Evolutionary conservation across 345 rosid species (phyloP).

Genomic region (Murraya paniculata): DNA sequence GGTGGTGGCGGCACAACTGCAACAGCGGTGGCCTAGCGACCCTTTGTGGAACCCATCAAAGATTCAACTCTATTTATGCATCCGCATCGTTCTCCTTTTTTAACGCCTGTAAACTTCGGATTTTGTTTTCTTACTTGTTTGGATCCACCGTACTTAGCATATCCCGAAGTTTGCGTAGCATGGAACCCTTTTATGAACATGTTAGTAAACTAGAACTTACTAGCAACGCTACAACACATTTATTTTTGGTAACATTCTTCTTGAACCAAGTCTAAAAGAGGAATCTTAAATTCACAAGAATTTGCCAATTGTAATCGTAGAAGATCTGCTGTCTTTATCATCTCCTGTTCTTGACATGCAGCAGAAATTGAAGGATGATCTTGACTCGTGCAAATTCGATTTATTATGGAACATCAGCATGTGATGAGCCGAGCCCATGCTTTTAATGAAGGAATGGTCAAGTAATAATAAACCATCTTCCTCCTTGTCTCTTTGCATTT

Average conservation of each 20-base stretch:
- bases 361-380: not conserved
- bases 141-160: no score
- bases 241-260: not conserved
- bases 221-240: not conserved
- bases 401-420: conserved; percentile 26
- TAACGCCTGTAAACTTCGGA: no score
- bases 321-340: not conserved
- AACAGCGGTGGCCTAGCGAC: not conserved
- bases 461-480: conserved; percentile 14
- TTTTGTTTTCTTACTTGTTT: no score
- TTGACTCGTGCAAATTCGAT: not conserved
- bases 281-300: not conserved
- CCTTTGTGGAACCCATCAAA: not conserved
- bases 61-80: not conserved
- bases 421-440: conserved; percentile 26
- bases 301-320: not conserved
- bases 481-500: conserved; percentile 5
- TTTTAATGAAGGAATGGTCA: conserved; percentile 10
- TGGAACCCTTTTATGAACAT: no score
- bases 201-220: not conserved
- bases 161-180: no score
- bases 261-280: not conserved
- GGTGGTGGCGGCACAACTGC: not conserved
- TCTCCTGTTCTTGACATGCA: no score
- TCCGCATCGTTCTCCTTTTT: no score